Base-by-base conservation (phyloP, 73 alveolate genomes). In the Diophrys appendiculata region DNA sequence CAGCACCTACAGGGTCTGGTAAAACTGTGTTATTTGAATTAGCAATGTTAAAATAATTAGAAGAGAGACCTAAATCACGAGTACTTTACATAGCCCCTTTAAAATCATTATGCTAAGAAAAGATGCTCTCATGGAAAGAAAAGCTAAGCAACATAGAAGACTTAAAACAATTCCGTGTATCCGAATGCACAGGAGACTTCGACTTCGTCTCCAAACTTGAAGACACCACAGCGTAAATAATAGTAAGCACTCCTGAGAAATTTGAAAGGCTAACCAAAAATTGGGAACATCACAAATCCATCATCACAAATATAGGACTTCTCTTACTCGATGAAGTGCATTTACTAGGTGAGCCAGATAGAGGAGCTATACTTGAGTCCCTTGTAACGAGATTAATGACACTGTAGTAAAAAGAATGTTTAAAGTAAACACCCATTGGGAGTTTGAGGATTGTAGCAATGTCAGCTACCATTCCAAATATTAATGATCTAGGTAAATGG, bases 391-490 rank as follows among this genome's bases (percentile, higher is more conserved):
- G 97, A 33, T 76, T 88, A 34, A 86, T 80, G 78, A 74, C 87
- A 79, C 52, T 75, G 43, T 76, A 67, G 68, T 52, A 60, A 69
- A 56, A 68, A 78, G 84, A 80, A 27, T 84, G 90, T 72, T 91
- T 88, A 55, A 70, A 79, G 54, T 80, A 82, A n/a, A 80, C 92
- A 8, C 68, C 76, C 81, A 72, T 81, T 43, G 86, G 81, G 81
- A 76, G 77, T 69, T 69, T 81, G 26, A 89, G 99, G 80, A 89
- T 97, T 33, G 98, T 95, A 29, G 99, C 98, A 1, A 81, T 98
- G 72, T 90, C 98, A 29, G 99, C 99, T 0, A 98, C 99, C 0
- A 77, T 98, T 25, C 99, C 99, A 0, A 98, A 98, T 92, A 95
- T 96, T 88, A 80, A 89, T 74, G 99, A 97, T 86, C 98, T 97